Percentiles rank a stretch among this genome's conserved stretches.
These are phyloP conservation scores for Tetragonia tetragonoides DNA, from an alignment of 148 eudicot genomes.

Conservation along the genomic window DNA sequence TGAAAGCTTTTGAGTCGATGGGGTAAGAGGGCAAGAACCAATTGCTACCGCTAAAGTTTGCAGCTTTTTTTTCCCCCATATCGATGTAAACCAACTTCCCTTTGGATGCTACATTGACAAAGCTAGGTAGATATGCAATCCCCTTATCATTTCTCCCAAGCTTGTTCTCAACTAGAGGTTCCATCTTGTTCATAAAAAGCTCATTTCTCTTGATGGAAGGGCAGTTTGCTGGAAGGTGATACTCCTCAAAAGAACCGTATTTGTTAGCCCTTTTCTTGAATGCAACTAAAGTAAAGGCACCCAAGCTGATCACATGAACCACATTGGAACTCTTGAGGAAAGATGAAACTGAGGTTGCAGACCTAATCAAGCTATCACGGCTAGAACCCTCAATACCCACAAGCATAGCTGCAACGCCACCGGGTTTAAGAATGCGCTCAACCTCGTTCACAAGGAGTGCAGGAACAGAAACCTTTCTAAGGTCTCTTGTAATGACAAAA, in stretches of 20 bases:
- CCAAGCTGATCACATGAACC: conserved; percentile 52
- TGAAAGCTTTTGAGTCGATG: conserved; percentile 44
- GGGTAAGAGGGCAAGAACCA: conserved; percentile 56
- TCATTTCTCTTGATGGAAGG: conserved; percentile 50
- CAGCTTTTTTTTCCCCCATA: conserved; percentile 57
- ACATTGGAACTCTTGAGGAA: conserved; percentile 60
- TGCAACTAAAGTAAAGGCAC: conserved; percentile 47
- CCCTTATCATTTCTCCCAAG: conserved; percentile 10
- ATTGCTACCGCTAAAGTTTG: conserved; percentile 43
- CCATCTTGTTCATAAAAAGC: conserved; percentile 50
- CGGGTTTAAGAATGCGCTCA: conserved; percentile 76
- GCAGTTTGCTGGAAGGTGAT: conserved; percentile 57
- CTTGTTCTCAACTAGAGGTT: conserved; percentile 42
- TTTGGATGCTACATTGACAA: conserved; percentile 47
- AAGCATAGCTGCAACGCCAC: conserved; percentile 71
- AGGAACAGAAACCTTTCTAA: conserved; percentile 69
- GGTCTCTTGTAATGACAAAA: conserved; percentile 62
- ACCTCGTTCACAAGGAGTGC: conserved; percentile 72
- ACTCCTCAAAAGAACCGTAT: conserved; percentile 40
- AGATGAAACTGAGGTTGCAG: conserved; percentile 55
- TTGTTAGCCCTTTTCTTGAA: conserved; percentile 50
- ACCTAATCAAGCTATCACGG: conserved; percentile 53
- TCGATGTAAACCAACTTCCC: conserved; percentile 67
- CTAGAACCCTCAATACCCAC: conserved; percentile 39
- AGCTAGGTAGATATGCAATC: conserved; percentile 49